phyloP scores from a whole-genome alignment of 768 basidiomycete species.

The Rhodotorula kratochvilovae region DNA sequence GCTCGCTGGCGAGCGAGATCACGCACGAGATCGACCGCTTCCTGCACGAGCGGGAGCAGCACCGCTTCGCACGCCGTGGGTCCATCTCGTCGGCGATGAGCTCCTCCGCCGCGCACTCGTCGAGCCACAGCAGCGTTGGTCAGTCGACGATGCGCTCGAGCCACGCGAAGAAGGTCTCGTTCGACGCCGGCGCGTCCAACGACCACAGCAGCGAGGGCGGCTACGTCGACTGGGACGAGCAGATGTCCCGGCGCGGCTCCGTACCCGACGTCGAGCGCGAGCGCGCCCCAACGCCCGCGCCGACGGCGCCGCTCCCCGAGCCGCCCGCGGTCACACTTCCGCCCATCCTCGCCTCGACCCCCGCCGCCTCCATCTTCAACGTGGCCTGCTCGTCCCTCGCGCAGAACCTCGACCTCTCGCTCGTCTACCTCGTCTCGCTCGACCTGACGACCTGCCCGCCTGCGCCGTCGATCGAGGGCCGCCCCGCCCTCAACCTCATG shows the following conservation, averaged over 20 bases:
- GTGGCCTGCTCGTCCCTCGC: constrained; percentile 21
- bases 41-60: constrained; percentile 4
- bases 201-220: neutral
- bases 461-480: neutral
- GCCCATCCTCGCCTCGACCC: neutral
- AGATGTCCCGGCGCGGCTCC: neutral
- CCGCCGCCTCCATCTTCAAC: constrained; percentile 1
- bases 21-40: constrained; percentile 26
- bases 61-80: neutral
- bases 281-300: neutral
- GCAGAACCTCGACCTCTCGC: constrained; percentile 4
- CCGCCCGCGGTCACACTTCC: constrained; percentile 3
- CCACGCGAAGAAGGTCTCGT: constrained; percentile 24
- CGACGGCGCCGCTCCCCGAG: neutral
- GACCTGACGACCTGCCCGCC: constrained; percentile 1
- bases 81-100: neutral
- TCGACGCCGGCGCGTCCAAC: constrained; percentile 4
- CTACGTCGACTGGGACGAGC: constrained; percentile 2
- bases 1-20: constrained; percentile 17
- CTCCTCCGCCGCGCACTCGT: neutral
- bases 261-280: neutral
- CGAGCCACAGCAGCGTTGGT: neutral
- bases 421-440: constrained; percentile 35
- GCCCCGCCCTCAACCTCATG: constrained; percentile 13
- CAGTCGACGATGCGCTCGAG: neutral